A percentile compares a stretch with the other conserved stretches of the same genome.
Evolutionary conservation across 2,329 filamentous ascomycete species (phyloP).

Genomic region (Talaromyces sp.): DNA sequence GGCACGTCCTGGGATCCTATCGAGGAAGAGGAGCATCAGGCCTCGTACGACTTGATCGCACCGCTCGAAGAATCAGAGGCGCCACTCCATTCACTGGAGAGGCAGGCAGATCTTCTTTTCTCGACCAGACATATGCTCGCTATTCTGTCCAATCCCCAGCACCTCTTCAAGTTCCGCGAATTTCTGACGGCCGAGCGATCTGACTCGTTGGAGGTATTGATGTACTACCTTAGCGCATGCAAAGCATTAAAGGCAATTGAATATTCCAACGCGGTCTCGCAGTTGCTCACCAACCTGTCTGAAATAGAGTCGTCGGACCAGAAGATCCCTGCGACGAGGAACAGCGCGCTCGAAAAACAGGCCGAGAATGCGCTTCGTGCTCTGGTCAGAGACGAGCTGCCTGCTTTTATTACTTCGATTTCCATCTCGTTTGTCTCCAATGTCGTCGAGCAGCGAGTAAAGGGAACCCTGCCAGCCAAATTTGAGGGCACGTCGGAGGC

Average conservation of each 20-base stretch:
- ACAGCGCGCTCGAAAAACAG: slow-evolving; percentile 57
- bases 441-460: slow-evolving; percentile 63
- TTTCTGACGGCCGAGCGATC: slow-evolving; percentile 60
- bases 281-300: slow-evolving; percentile 53
- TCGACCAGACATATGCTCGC: slow-evolving; percentile 59
- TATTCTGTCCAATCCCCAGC: slow-evolving; percentile 60
- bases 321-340: slow-evolving; percentile 49
- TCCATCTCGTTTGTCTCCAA: slow-evolving; percentile 66
- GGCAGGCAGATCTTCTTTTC: slow-evolving; percentile 61
- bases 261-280: slow-evolving; percentile 59
- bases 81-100: slow-evolving; percentile 52
- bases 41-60: slow-evolving; percentile 31
- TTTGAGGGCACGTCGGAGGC: slow-evolving; percentile 67
- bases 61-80: slow-evolving; percentile 22
- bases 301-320: slow-evolving; percentile 53
- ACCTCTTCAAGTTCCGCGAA: slow-evolving; percentile 61
- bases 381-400: slow-evolving; percentile 63
- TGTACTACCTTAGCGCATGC: slow-evolving; percentile 66
- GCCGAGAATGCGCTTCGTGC: slow-evolving; percentile 60
- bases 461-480: slow-evolving; percentile 60
- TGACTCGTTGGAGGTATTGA: slow-evolving; percentile 59
- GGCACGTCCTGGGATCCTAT: slow-evolving; percentile 24
- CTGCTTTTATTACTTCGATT: slow-evolving; percentile 64
- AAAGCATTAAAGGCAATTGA: slow-evolving; percentile 69
- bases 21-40: slow-evolving; percentile 19